Base-by-base conservation (phyloP, 257 asterid species). In the Sherardia arvensis region DNA sequence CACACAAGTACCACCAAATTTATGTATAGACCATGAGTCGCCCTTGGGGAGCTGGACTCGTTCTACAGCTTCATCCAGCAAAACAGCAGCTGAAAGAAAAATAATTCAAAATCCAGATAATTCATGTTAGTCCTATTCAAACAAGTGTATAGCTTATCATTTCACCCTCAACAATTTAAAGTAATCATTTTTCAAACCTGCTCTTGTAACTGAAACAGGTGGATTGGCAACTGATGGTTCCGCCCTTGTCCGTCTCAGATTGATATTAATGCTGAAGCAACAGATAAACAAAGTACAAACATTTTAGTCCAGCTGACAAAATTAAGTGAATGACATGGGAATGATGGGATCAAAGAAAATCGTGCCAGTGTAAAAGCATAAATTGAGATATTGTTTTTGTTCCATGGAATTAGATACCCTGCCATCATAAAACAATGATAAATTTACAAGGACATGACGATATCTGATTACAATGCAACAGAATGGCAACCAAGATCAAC, bases 1-100 rank as follows among this genome's bases (percentile, higher is more conserved):
- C 34, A 93, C 95, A 63, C 99, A 93, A 28, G 99, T 93, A 36
- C 97, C 97, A 7, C 99, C 99, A 78, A 93, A 93, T 74, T 93
- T 93, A 77, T 93, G 99, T 51, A 93, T 80, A 40, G 96, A 80
- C 99, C 99, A 93, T 66, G 85, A 78, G 66, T 83, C 91, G 27
- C 95, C 99, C 85, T 78, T 80, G 0, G 94, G 97, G 61, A 87
- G 81, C 64, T 80, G 81, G 71, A 67, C 76, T 62, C 72, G 75
- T 67, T 76, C 86, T 22, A 80, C 80, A 32, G 81, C 79, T 63
- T 78, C 91, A 68, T 82, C 86, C 72, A 79, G 71, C 69, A 72
- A 69, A 40, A 65, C 49, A 63, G 81, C 96, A 90, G 68, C 45
- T 43, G 51, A 21, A 33, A 33, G 17, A 64, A 53, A 34, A 59